Percentiles rank a stretch among this genome's conserved stretches.
phyloP scores from a whole-genome alignment of 768 basidiomycete genomes.

The Auriculariales sp. region DNA sequence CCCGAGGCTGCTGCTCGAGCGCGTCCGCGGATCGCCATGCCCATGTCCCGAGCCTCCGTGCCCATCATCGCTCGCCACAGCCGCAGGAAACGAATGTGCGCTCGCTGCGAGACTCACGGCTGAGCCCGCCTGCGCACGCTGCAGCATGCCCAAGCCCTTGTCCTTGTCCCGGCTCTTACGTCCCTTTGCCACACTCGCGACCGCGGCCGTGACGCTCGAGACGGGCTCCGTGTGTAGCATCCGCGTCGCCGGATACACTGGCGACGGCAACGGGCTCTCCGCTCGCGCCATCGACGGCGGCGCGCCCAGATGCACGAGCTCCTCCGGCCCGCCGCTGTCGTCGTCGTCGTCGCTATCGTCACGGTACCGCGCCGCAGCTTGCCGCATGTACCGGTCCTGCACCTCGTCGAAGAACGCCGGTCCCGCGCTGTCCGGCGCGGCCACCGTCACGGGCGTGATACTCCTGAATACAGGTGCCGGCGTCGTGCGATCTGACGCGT shows the following conservation, averaged over 20 bases:
- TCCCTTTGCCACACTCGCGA: no score
- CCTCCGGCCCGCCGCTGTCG: no score
- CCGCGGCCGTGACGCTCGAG: not conserved
- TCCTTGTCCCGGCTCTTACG: not conserved
- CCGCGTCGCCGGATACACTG: not conserved
- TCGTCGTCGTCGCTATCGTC: not conserved
- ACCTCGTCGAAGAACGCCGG: not conserved
- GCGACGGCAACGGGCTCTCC: not conserved
- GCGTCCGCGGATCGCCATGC: not conserved
- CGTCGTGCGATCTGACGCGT: no score
- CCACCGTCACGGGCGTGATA: no score
- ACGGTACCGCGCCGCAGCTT: not conserved
- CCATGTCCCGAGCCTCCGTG: conserved; percentile 5
- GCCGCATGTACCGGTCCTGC: not conserved
- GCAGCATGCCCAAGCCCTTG: not conserved
- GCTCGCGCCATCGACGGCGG: not conserved
- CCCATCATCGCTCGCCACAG: conserved; percentile 21
- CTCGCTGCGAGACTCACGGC: conserved; percentile 17
- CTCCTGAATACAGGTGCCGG: no score
- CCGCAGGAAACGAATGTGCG: conserved; percentile 13
- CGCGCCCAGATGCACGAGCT: not conserved
- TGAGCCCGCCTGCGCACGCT: not conserved
- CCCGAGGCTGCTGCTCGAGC: conserved; percentile 2
- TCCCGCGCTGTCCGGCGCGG: not conserved
- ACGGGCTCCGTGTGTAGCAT: not conserved